phyloP scores from a whole-genome alignment of 495 filamentous ascomycete species.

The Staphylotrichum longicolle region DNA sequence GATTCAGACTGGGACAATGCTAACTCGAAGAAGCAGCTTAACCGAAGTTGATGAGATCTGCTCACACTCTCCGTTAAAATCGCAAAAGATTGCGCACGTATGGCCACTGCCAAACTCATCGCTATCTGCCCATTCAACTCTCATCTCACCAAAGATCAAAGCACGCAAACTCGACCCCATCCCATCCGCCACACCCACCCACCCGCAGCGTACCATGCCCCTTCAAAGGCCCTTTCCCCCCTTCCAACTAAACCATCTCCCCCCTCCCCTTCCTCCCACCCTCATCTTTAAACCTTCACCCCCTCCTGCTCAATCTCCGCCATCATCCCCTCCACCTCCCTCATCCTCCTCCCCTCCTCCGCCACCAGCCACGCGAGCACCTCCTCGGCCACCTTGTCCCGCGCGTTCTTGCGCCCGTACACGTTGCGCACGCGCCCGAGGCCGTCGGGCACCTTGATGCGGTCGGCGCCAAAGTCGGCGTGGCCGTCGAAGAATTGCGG shows the following conservation, averaged over 20 bases:
- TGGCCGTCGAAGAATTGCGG: slow-evolving; percentile 22
- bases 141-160: background rate
- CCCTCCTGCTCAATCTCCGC: background rate
- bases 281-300: background rate
- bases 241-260: background rate
- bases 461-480: slow-evolving; percentile 26
- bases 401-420: slow-evolving; percentile 28
- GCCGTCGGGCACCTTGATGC: slow-evolving; percentile 21
- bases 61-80: no score
- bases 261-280: background rate
- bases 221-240: background rate
- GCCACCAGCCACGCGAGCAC: slow-evolving; percentile 25
- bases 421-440: slow-evolving; percentile 30
- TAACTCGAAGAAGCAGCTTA: no score
- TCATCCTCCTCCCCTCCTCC: slow-evolving; percentile 19
- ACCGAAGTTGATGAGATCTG: no score
- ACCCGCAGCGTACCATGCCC: no score
- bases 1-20: no score
- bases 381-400: slow-evolving; percentile 36
- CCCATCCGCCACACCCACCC: no score
- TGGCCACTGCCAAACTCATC: background rate
- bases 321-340: slow-evolving; percentile 6
- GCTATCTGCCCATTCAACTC: background rate
- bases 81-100: background rate
- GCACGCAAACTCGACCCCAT: background rate